Conservation (phyloP, 225 moss, liverwort and hornwort genomes). For the Pseudisothecium myosuroides region DNA sequence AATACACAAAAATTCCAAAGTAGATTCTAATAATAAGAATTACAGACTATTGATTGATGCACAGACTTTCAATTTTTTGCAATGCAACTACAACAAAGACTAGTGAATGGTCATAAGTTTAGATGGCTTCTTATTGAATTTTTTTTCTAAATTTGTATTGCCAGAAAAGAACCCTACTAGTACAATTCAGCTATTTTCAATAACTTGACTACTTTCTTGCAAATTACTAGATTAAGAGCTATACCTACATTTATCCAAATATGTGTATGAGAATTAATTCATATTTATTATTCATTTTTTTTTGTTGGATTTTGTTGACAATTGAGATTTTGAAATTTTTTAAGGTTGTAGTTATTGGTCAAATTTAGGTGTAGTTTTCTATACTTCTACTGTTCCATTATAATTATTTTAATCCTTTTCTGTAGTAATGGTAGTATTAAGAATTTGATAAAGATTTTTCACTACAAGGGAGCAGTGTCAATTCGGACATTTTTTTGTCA, state of each 20-base stretch:
- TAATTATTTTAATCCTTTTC: neutral
- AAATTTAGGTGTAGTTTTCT: neutral
- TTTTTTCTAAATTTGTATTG: neutral
- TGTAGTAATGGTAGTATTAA: too few species aligned
- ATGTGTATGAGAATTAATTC: neutral
- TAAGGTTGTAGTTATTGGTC: neutral
- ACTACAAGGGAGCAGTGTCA: too few species aligned
- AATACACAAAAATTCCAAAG: rapidly evolving
- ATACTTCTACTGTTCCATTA: too few species aligned
- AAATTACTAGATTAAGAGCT: neutral
- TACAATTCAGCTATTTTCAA: neutral
- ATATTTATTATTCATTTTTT: neutral
- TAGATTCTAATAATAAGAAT: neutral
- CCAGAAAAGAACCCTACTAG: neutral
- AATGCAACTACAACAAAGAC: neutral
- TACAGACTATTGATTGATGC: neutral
- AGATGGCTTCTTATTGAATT: neutral
- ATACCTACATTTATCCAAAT: neutral
- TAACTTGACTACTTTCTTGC: neutral
- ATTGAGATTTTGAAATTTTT: too few species aligned
- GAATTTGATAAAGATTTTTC: neutral
- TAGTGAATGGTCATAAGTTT: neutral
- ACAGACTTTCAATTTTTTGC: neutral
- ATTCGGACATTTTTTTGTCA: too few species aligned
- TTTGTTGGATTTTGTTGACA: neutral